A percentile compares a stretch with the other conserved stretches of the same genome.
Evolutionary conservation across 441 rosid species (phyloP).

Genomic region (Arabidopsis lyrata): DNA sequence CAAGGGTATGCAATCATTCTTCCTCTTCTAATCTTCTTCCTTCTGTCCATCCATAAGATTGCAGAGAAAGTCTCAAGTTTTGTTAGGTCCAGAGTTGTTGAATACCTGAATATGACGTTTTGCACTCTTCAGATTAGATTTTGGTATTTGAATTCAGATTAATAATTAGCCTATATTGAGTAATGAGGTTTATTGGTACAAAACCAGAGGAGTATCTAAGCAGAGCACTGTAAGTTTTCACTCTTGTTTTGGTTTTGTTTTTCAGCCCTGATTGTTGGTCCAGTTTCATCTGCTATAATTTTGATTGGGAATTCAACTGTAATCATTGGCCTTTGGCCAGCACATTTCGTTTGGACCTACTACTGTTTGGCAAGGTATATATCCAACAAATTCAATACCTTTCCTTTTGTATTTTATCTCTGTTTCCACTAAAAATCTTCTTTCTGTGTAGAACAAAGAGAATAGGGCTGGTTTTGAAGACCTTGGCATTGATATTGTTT

Average conservation of each 20-base stretch:
- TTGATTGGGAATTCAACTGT: constrained; percentile 66
- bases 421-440: constrained; percentile 13
- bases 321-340: constrained; percentile 80
- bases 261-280: constrained; percentile 65
- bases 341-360: constrained; percentile 82
- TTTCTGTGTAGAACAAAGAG: constrained; percentile 58
- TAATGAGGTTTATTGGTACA: background rate
- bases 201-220: background rate
- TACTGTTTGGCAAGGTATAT: constrained; percentile 77
- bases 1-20: constrained; percentile 53
- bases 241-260: constrained; percentile 6
- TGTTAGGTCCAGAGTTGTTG: background rate
- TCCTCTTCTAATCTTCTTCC: background rate
- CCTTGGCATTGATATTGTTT: constrained; percentile 56
- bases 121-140: constrained; percentile 1
- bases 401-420: constrained; percentile 9
- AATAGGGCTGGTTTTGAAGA: constrained; percentile 73
- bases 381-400: background rate
- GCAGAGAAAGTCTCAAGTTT: background rate
- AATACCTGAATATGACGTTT: background rate
- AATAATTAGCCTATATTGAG: too few species aligned
- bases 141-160: background rate
- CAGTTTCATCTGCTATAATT: constrained; percentile 58
- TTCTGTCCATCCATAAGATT: background rate
- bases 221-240: background rate